phyloP scores from a whole-genome alignment of 345 rosid species.

The Gossypium bickii region DNA sequence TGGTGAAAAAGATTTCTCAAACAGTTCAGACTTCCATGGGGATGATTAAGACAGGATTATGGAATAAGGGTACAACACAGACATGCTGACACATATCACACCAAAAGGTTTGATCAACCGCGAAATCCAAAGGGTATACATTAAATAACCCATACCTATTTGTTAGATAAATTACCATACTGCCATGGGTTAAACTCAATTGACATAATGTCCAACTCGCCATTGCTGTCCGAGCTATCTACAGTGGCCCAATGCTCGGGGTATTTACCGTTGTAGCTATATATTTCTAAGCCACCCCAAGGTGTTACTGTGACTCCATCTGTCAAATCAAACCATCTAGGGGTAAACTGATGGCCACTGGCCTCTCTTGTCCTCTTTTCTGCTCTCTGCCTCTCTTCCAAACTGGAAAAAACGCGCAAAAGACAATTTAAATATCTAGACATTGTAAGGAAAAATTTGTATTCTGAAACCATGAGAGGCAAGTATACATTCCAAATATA shows the following conservation, averaged over 20 bases:
- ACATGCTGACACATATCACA: constrained; percentile 4
- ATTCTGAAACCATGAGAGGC: too few species aligned
- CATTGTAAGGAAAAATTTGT: too few species aligned
- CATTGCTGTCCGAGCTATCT: constrained; percentile 34
- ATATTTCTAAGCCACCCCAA: constrained; percentile 70
- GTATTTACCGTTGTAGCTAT: constrained; percentile 62
- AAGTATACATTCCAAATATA: too few species aligned
- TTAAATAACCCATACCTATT: too few species aligned
- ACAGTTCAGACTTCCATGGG: neutral
- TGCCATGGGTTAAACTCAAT: constrained; percentile 77
- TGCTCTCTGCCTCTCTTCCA: constrained; percentile 77
- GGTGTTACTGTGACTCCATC: constrained; percentile 59
- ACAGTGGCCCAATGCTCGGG: constrained; percentile 41
- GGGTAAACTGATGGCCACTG: constrained; percentile 46
- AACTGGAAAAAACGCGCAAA: constrained; percentile 24
- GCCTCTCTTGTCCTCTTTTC: constrained; percentile 62
- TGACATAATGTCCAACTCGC: constrained; percentile 34
- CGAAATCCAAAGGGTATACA: constrained; percentile 5
- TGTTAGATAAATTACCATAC: constrained; percentile 19
- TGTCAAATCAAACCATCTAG: constrained; percentile 69
- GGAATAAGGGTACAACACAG: constrained; percentile 4
- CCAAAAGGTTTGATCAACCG: constrained; percentile 15
- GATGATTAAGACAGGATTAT: constrained; percentile 4
- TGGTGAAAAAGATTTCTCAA: neutral
- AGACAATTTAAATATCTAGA: too few species aligned